These are phyloP conservation scores for Myxozyma melibiosi DNA, from an alignment of 805 yeast genomes.

Conservation along the genomic window DNA sequence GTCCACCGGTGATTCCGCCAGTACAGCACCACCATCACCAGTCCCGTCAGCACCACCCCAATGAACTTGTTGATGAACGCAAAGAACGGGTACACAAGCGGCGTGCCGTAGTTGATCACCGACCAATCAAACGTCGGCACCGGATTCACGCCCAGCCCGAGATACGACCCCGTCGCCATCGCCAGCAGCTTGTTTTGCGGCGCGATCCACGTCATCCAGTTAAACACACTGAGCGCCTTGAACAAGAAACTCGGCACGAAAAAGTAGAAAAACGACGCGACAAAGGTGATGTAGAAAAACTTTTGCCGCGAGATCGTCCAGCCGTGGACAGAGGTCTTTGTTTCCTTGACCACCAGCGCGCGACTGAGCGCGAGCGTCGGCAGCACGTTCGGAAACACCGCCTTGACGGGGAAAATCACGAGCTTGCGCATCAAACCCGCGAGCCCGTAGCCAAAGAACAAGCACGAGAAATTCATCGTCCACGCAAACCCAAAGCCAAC, in stretches of 20 bases:
- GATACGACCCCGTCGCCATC: constrained; percentile 50
- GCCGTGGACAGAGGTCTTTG: constrained; percentile 53
- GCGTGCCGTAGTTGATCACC: constrained; percentile 6
- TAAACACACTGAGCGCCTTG: constrained; percentile 60
- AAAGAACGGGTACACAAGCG: constrained; percentile 45
- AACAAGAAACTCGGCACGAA: constrained; percentile 67
- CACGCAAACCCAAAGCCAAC: constrained; percentile 55
- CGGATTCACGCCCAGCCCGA: constrained; percentile 47
- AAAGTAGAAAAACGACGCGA: constrained; percentile 51
- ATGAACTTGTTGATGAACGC: constrained; percentile 41
- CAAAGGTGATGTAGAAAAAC: constrained; percentile 52
- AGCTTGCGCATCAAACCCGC: constrained; percentile 66
- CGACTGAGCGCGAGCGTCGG: constrained; percentile 55
- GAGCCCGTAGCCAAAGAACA: constrained; percentile 66
- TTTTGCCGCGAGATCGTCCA: constrained; percentile 60
- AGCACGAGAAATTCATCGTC: constrained; percentile 55
- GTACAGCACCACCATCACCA: constrained; percentile 42
- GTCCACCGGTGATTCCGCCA: constrained; percentile 56
- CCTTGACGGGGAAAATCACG: constrained; percentile 48
- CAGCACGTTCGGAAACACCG: constrained; percentile 57
- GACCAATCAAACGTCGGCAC: constrained; percentile 50
- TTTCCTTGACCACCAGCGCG: constrained; percentile 49
- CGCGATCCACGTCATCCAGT: constrained; percentile 61
- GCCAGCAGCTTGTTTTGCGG: constrained; percentile 55
- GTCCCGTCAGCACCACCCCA: constrained; percentile 43